A percentile compares a stretch with the other conserved stretches of the same genome.
These are phyloP conservation scores for Bidens hawaiensis DNA, from an alignment of 140 eudicot species.

Conservation along the genomic window DNA sequence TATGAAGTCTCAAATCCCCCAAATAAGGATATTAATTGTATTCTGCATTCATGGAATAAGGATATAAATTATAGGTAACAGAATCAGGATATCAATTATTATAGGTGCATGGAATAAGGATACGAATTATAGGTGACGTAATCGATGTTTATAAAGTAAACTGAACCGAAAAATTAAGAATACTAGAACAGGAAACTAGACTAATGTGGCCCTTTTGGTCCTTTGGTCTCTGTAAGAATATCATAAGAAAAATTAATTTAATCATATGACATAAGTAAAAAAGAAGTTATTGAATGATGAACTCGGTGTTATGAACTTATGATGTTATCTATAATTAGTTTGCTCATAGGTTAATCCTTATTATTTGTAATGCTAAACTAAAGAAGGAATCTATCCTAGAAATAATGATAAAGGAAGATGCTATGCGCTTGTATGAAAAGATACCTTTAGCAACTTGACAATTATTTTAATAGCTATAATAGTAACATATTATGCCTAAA, in stretches of 20 bases:
- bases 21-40: constrained; percentile 8
- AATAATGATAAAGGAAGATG: constrained; percentile 14
- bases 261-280: not conserved
- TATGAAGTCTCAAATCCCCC: constrained; percentile 11
- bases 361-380: constrained; percentile 6
- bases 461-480: not conserved
- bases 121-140: not conserved
- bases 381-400: constrained; percentile 15
- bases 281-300: not conserved
- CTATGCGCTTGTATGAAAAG: constrained; percentile 4
- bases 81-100: constrained; percentile 1
- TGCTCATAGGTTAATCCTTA: not conserved
- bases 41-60: constrained; percentile 23
- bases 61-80: not conserved
- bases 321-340: not conserved
- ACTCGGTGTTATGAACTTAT: not conserved
- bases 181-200: not conserved
- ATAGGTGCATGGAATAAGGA: not conserved
- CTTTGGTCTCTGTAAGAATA: not conserved
- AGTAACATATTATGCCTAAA: not conserved
- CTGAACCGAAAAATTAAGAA: not conserved
- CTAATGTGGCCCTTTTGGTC: not conserved
- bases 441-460: constrained; percentile 18
- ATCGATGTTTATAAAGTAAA: too few relatives aligned
- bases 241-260: not conserved